Conservation (phyloP, 2,329 filamentous ascomycete species). For the Drechslera avenae region DNA sequence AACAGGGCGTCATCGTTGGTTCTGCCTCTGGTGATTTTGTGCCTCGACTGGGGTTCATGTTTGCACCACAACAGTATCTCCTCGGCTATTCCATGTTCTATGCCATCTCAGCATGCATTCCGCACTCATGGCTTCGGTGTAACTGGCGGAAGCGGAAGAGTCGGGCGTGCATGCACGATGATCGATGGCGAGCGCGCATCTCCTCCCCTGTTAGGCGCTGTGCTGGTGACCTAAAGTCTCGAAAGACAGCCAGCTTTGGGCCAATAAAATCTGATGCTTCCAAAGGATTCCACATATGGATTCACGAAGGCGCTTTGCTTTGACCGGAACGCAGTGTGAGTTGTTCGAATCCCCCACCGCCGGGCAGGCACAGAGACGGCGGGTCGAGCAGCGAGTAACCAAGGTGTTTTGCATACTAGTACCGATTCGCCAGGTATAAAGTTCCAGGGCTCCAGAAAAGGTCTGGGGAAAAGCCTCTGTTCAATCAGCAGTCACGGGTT, state of each 20-base stretch:
- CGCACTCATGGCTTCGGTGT: constrained; percentile 29
- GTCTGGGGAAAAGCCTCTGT: constrained; percentile 1
- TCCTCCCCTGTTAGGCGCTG: constrained; percentile 15
- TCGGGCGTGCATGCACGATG: constrained; percentile 7
- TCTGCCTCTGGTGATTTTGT: background rate
- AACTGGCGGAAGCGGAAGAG: constrained; percentile 28
- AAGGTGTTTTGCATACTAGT: constrained; percentile 16
- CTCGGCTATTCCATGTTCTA: constrained; percentile 1
- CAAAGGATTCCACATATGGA: constrained; percentile 2
- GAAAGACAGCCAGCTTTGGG: constrained; percentile 8
- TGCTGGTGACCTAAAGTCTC: constrained; percentile 20
- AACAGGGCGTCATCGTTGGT: background rate
- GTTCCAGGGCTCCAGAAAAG: constrained; percentile 24
- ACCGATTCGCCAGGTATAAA: constrained; percentile 13
- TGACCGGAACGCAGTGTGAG: constrained; percentile 29
- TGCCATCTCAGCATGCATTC: constrained; percentile 18
- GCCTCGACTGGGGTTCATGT: background rate
- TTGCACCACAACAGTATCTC: background rate
- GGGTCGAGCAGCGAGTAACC: constrained; percentile 15
- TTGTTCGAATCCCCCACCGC: constrained; percentile 40
- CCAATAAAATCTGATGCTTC: constrained; percentile 9
- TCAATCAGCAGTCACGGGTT: constrained; percentile 21
- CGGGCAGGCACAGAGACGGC: constrained; percentile 30
- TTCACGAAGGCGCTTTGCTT: constrained; percentile 11
- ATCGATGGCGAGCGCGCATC: constrained; percentile 10